Evolutionary conservation across 2,329 filamentous ascomycete species (phyloP).

Genomic region (Triangularia verruculosa): DNA sequence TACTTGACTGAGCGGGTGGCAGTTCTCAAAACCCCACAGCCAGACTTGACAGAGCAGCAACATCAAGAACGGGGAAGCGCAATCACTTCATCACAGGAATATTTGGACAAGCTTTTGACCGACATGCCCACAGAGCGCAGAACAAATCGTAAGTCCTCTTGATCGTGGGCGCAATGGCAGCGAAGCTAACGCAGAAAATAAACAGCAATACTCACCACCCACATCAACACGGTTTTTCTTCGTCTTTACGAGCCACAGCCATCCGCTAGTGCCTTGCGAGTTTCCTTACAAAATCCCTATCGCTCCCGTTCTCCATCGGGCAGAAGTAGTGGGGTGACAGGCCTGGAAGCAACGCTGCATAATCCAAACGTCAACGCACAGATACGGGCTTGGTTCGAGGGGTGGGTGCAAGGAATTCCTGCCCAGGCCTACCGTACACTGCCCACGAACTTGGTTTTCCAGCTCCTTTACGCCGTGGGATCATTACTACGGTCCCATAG

Average conservation of each 20-base stretch:
- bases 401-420: slow-evolving; percentile 11
- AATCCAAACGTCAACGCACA: neutral
- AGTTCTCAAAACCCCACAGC: slow-evolving; percentile 33
- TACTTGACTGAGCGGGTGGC: slow-evolving; percentile 50
- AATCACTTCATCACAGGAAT: slow-evolving; percentile 4
- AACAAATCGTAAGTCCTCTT: slow-evolving; percentile 3
- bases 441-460: slow-evolving; percentile 10
- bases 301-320: neutral
- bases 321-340: neutral
- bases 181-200: neutral
- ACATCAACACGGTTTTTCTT: slow-evolving; percentile 11
- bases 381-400: slow-evolving; percentile 9
- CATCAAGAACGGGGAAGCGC: neutral
- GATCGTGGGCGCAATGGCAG: neutral
- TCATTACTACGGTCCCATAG: neutral
- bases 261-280: neutral
- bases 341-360: neutral
- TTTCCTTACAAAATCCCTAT: neutral
- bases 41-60: neutral
- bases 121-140: slow-evolving; percentile 2
- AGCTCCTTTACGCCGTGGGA: slow-evolving; percentile 9
- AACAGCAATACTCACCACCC: slow-evolving; percentile 5
- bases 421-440: slow-evolving; percentile 5
- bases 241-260: slow-evolving; percentile 7
- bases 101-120: slow-evolving; percentile 6